phyloP scores from a whole-genome alignment of 805 yeast genomes.

The Grigorovia humatica region DNA sequence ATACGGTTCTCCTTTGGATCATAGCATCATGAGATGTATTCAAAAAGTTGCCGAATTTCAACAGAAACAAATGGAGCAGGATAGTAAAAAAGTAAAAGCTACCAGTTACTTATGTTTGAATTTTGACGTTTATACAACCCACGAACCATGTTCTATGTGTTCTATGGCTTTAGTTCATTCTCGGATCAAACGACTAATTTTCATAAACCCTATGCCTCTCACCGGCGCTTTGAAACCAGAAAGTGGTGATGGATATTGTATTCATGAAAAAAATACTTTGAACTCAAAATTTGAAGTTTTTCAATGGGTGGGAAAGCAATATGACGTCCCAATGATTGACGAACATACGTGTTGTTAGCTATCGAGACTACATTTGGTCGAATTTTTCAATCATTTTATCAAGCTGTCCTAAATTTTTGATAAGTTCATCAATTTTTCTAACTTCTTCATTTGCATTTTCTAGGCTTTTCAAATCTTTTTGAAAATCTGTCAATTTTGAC shows the following conservation, averaged over 20 bases:
- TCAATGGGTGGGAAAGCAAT: conserved; percentile 47
- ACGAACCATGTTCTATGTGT: conserved; percentile 97
- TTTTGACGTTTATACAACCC: conserved; percentile 74
- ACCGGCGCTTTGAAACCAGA: conserved; percentile 48
- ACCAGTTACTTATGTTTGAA: conserved; percentile 60
- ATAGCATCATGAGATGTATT: conserved; percentile 68
- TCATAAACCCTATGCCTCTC: conserved; percentile 35
- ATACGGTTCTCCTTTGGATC: conserved; percentile 45
- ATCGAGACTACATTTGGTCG: no score
- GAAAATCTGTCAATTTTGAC: conserved; percentile 3
- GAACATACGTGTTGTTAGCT: conserved; percentile 18
- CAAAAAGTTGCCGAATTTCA: conserved; percentile 42
- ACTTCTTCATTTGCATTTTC: background rate
- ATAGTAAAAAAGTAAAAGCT: conserved; percentile 4
- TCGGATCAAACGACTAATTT: conserved; percentile 60
- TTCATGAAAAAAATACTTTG: conserved; percentile 64
- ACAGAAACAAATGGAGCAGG: conserved; percentile 32
- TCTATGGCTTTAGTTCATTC: conserved; percentile 94
- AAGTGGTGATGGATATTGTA: conserved; percentile 58
- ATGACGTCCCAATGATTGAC: conserved; percentile 15
- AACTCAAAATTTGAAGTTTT: conserved; percentile 87
- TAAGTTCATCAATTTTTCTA: background rate
- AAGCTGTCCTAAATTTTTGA: background rate
- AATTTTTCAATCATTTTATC: background rate
- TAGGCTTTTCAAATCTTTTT: conserved; percentile 2